A percentile compares a stretch with the other conserved stretches of the same genome.
These are phyloP conservation scores for Ceratobasidium theobromae DNA, from an alignment of 1,284 basidiomycete species.

Conservation along the genomic window DNA sequence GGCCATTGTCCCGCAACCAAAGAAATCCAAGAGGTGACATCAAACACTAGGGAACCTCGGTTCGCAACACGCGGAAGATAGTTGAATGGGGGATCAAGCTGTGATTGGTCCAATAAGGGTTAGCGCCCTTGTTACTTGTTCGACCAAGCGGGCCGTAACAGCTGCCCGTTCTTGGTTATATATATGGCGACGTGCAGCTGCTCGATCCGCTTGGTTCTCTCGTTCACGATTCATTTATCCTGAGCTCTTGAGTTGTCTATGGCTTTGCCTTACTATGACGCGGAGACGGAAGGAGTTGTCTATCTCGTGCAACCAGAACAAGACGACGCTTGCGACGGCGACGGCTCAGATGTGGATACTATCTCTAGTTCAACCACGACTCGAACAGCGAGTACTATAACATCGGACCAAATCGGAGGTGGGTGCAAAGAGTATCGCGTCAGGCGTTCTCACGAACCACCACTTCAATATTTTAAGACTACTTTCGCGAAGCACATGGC, in stretches of 20 bases:
- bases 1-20: no score
- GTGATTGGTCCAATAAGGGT: no score
- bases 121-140: no score
- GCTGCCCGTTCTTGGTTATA: no score
- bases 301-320: background rate
- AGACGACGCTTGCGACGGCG: background rate
- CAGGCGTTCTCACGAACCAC: background rate
- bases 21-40: no score
- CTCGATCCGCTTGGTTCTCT: no score
- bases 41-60: no score
- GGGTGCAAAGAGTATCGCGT: background rate
- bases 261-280: slow-evolving; percentile 3
- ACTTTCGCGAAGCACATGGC: background rate
- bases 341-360: background rate
- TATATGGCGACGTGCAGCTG: no score
- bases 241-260: background rate
- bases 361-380: background rate
- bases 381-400: background rate
- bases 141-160: no score
- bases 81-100: no score
- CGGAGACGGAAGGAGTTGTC: slow-evolving; percentile 5
- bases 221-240: no score
- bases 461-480: background rate
- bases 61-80: no score
- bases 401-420: slow-evolving; percentile 2